phyloP scores from a whole-genome alignment of 2,329 filamentous ascomycete species.

The Cladosporium sp. region DNA sequence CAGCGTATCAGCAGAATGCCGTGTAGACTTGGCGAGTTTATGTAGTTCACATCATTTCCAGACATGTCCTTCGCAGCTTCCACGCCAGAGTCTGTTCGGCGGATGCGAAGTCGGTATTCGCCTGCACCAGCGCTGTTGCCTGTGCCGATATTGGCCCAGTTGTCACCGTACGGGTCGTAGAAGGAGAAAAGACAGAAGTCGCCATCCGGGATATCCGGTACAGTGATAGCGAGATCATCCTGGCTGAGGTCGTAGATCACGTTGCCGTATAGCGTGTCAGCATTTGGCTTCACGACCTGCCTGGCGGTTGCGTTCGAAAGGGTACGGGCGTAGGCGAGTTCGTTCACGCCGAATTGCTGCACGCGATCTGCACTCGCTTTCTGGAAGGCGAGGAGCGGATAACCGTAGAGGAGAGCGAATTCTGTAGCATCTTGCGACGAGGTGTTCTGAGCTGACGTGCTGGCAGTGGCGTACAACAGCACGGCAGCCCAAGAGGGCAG shows the following conservation, averaged over 20 bases:
- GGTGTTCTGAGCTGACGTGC: slow-evolving; percentile 9
- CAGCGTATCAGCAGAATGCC: slow-evolving; percentile 26
- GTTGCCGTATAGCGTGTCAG: slow-evolving; percentile 31
- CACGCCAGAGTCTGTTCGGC: not conserved
- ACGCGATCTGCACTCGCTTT: slow-evolving; percentile 20
- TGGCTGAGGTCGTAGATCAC: slow-evolving; percentile 29
- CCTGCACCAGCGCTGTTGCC: slow-evolving; percentile 21
- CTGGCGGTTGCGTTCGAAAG: slow-evolving; percentile 21
- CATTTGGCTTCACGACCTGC: slow-evolving; percentile 31
- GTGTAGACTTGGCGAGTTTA: slow-evolving; percentile 25
- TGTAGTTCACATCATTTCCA: not conserved
- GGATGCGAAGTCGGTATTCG: slow-evolving; percentile 20
- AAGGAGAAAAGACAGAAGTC: slow-evolving; percentile 25
- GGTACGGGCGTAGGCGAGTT: slow-evolving; percentile 20
- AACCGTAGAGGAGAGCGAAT: slow-evolving; percentile 29
- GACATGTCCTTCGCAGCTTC: slow-evolving; percentile 1
- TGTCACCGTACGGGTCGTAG: slow-evolving; percentile 27
- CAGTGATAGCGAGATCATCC: slow-evolving; percentile 24
- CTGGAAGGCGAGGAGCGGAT: slow-evolving; percentile 28
- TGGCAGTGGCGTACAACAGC: not conserved
- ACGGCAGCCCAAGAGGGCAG: not conserved
- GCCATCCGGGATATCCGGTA: slow-evolving; percentile 24
- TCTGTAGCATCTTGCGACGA: slow-evolving; percentile 26
- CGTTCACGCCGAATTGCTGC: slow-evolving; percentile 21
- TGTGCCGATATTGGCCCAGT: slow-evolving; percentile 26